These are phyloP conservation scores for Manihot esculenta DNA, from an alignment of 441 rosid species.

Conservation along the genomic window DNA sequence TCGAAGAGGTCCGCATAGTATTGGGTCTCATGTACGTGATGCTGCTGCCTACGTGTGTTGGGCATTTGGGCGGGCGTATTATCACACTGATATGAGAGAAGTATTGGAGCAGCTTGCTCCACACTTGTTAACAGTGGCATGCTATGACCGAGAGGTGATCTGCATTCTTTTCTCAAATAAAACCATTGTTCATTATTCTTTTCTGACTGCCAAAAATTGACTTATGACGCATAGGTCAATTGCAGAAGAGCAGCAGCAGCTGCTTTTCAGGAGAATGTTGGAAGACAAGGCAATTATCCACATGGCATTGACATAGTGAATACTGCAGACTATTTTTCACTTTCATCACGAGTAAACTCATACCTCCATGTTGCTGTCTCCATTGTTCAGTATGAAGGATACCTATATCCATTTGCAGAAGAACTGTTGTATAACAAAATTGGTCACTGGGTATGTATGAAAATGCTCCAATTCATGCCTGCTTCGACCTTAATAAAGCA, in stretches of 20 bases:
- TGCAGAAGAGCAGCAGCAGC: conserved; percentile 99
- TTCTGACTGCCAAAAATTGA: conserved; percentile 21
- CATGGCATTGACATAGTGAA: conserved; percentile 98
- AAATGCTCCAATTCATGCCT: conserved; percentile 2
- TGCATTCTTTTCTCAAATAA: conserved; percentile 16
- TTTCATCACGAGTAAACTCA: conserved; percentile 82
- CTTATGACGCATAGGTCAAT: conserved; percentile 62
- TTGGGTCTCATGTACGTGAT: conserved; percentile 99
- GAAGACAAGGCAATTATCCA: conserved; percentile 96
- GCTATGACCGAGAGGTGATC: conserved; percentile 92
- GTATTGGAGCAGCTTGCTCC: conserved; percentile 87
- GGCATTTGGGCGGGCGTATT: conserved; percentile 99
- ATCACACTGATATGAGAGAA: conserved; percentile 73
- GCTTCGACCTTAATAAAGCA: neutral
- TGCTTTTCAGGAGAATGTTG: conserved; percentile 98
- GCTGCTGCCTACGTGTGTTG: conserved; percentile 99
- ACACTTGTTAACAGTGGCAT: conserved; percentile 84
- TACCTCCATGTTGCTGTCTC: conserved; percentile 78
- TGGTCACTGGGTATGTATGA: conserved; percentile 87
- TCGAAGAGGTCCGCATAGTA: conserved; percentile 97
- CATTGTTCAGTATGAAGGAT: conserved; percentile 81
- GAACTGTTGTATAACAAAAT: conserved; percentile 79
- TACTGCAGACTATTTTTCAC: conserved; percentile 93
- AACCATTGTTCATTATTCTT: conserved; percentile 7
- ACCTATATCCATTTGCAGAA: conserved; percentile 81